These are phyloP conservation scores for Bipolaris gigantea DNA, from an alignment of 2,329 filamentous ascomycete genomes.

Conservation along the genomic window DNA sequence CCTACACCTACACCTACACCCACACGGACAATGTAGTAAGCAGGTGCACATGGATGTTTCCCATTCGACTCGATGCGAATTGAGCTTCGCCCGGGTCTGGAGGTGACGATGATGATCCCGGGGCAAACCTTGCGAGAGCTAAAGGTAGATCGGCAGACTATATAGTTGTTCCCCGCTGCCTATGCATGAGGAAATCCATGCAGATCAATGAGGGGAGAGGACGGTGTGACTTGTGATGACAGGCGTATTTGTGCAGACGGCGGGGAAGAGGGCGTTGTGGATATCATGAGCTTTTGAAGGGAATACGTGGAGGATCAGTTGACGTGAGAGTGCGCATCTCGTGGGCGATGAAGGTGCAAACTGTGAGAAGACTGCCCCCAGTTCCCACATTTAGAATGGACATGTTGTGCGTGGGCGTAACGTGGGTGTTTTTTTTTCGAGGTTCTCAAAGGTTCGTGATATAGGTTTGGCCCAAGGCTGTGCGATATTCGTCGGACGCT, in stretches of 20 bases:
- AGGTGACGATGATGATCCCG: constrained; percentile 5
- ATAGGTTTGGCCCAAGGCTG: neutral
- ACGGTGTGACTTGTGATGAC: neutral
- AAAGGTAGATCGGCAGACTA: constrained; percentile 9
- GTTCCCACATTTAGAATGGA: neutral
- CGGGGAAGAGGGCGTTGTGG: neutral
- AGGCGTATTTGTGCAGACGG: neutral
- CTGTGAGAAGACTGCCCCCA: neutral
- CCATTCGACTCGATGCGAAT: neutral
- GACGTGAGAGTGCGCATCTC: neutral
- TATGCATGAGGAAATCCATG: neutral
- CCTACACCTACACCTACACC: no score
- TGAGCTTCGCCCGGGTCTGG: neutral
- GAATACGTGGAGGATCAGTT: neutral
- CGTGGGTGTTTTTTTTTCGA: neutral
- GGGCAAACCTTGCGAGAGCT: constrained; percentile 3
- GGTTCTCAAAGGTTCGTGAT: neutral
- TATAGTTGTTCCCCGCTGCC: constrained; percentile 3
- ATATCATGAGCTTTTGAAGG: neutral
- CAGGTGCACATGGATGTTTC: neutral
- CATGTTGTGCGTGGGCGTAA: neutral
- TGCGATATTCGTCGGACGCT: constrained; percentile 10
- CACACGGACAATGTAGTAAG: no score
- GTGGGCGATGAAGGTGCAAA: neutral
- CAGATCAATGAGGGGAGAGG: constrained; percentile 2